Conservation (phyloP, 2,329 filamentous ascomycete species). For the Sarocladium kiliense region DNA sequence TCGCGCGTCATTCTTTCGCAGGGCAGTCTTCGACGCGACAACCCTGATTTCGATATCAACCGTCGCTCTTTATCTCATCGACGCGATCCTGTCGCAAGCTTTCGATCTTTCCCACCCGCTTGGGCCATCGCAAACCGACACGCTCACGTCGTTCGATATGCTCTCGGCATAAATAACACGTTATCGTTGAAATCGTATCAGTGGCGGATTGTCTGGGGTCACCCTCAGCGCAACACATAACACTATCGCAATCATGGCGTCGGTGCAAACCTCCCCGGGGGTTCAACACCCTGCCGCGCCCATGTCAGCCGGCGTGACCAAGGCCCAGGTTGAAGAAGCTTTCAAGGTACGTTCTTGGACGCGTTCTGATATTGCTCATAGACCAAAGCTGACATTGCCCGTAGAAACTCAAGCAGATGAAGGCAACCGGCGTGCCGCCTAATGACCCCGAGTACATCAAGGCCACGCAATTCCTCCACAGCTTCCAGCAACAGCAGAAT, state of each 20-base stretch:
- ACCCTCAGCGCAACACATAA: conserved; percentile 11
- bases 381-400: neutral
- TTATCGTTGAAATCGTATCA: neutral
- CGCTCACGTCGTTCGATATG: conserved; percentile 30
- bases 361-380: neutral
- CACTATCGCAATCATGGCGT: conserved; percentile 60
- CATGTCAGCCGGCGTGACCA: conserved; percentile 64
- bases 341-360: conserved; percentile 49
- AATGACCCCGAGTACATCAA: conserved; percentile 87
- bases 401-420: conserved; percentile 87
- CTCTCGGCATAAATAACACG: conserved; percentile 15
- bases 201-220: neutral
- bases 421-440: conserved; percentile 72
- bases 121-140: neutral
- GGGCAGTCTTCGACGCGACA: conserved; percentile 2
- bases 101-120: neutral
- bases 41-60: neutral
- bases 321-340: conserved; percentile 73
- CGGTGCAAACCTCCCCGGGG: conserved; percentile 66
- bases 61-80: neutral
- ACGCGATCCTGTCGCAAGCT: neutral
- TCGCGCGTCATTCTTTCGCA: conserved; percentile 4
- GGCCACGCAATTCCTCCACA: conserved; percentile 67
- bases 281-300: conserved; percentile 60
- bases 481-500: conserved; percentile 62